A percentile compares a stretch with the other conserved stretches of the same genome.
Conservation (phyloP, 78 protist genomes). For the Dictyostelium brefeldianum region DNA sequence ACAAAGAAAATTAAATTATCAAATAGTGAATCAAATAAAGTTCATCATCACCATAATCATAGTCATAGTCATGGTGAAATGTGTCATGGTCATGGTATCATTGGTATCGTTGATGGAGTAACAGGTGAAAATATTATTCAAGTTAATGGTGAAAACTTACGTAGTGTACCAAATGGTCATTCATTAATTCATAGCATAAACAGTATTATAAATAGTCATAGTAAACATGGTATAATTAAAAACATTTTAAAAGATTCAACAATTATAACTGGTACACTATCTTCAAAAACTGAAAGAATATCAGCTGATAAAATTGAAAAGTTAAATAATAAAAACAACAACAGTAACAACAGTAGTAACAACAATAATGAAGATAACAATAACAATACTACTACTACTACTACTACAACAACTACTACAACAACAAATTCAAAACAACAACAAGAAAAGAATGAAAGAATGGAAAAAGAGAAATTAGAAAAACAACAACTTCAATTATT, state of each 20-base stretch:
- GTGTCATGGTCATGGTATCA: slow-evolving; percentile 15
- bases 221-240: slow-evolving; percentile 15
- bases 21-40: neutral
- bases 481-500: neutral
- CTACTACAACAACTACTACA: neutral
- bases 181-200: neutral
- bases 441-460: neutral
- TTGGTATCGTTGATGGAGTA: neutral
- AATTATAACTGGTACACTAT: neutral
- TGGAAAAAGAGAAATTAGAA: neutral
- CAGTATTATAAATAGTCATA: slow-evolving; percentile 1
- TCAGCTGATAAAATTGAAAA: no score
- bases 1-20: slow-evolving; percentile 11
- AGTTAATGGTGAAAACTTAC: slow-evolving; percentile 7
- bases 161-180: slow-evolving; percentile 23
- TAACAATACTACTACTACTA: neutral
- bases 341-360: no score
- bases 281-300: no score
- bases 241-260: slow-evolving; percentile 10
- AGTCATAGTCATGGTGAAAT: slow-evolving; percentile 18
- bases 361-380: no score
- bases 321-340: no score
- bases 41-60: neutral
- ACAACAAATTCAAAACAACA: neutral
- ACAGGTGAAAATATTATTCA: neutral